These are phyloP conservation scores for Bipolaris gigantea DNA, from an alignment of 2,329 filamentous ascomycete species.

Conservation along the genomic window DNA sequence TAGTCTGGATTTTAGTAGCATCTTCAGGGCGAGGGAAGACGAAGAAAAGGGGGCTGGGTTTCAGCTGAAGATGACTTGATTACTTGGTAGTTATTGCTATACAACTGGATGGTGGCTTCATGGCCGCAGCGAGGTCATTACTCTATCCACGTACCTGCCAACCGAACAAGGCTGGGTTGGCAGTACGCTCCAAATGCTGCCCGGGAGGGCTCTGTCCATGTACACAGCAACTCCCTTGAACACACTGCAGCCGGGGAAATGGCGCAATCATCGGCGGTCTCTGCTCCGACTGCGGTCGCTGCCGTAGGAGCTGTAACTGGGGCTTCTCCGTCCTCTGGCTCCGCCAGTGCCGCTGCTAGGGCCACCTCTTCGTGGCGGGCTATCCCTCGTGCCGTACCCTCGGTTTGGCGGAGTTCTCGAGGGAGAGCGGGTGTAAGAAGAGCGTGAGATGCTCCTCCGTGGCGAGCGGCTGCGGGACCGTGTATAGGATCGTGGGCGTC, in stretches of 20 bases:
- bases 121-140: neutral
- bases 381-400: constrained; percentile 18
- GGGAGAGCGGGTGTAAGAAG: constrained; percentile 46
- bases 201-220: neutral
- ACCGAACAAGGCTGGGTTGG: neutral
- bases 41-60: constrained; percentile 55
- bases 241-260: neutral
- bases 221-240: neutral
- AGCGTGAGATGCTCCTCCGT: constrained; percentile 46
- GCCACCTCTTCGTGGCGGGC: constrained; percentile 18
- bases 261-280: constrained; percentile 19
- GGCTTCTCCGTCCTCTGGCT: constrained; percentile 54
- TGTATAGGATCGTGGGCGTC: constrained; percentile 33
- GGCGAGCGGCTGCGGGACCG: constrained; percentile 50
- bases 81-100: neutral
- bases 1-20: constrained; percentile 53
- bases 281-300: constrained; percentile 56
- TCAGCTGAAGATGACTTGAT: constrained; percentile 39
- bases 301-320: constrained; percentile 65
- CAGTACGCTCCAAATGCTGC: neutral
- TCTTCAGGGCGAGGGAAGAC: constrained; percentile 54
- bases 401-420: constrained; percentile 37
- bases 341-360: constrained; percentile 27
- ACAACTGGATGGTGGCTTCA: neutral
- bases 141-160: neutral